Percentiles rank a stretch among this genome's conserved stretches.
phyloP scores from a whole-genome alignment of 2,329 filamentous ascomycete species.

The Arthrobotrys megalospora region DNA sequence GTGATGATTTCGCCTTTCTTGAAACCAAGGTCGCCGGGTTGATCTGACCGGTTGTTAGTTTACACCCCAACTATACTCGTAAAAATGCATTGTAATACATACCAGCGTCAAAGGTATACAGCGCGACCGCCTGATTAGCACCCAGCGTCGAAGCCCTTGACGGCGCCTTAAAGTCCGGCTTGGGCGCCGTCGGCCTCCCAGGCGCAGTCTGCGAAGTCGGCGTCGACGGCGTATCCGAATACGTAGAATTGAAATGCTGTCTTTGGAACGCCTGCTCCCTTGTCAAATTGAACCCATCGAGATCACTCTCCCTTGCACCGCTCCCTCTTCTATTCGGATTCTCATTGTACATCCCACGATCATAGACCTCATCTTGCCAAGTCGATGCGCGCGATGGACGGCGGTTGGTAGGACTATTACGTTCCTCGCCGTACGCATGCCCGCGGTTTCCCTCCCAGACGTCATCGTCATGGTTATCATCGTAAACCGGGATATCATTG shows the following conservation, averaged over 20 bases:
- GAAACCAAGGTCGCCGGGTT: conserved; percentile 91
- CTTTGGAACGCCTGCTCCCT: conserved; percentile 63
- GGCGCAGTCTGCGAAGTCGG: conserved; percentile 72
- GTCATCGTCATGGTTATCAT: conserved; percentile 83
- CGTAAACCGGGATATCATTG: conserved; percentile 93
- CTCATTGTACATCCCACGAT: conserved; percentile 69
- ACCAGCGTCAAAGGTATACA: conserved; percentile 92
- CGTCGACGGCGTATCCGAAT: conserved; percentile 63
- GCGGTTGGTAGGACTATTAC: conserved; percentile 31
- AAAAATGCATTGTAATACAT: conserved; percentile 35
- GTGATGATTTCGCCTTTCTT: conserved; percentile 98
- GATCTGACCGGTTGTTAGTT: conserved; percentile 69
- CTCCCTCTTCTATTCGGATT: conserved; percentile 58
- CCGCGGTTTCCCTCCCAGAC: conserved; percentile 85
- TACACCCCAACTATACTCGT: not conserved
- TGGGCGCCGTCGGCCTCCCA: conserved; percentile 85
- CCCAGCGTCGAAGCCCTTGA: conserved; percentile 69
- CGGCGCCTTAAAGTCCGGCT: conserved; percentile 80
- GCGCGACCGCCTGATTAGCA: conserved; percentile 85
- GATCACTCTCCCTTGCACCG: conserved; percentile 69
- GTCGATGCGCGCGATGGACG: conserved; percentile 77
- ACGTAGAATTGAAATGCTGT: conserved; percentile 64
- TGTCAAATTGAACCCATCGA: conserved; percentile 66
- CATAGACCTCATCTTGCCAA: conserved; percentile 83
- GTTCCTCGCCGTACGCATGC: conserved; percentile 75